Evolutionary conservation across 2,329 filamentous ascomycete genomes (phyloP).

Genomic region (Phyllosticta citrichinensis): DNA sequence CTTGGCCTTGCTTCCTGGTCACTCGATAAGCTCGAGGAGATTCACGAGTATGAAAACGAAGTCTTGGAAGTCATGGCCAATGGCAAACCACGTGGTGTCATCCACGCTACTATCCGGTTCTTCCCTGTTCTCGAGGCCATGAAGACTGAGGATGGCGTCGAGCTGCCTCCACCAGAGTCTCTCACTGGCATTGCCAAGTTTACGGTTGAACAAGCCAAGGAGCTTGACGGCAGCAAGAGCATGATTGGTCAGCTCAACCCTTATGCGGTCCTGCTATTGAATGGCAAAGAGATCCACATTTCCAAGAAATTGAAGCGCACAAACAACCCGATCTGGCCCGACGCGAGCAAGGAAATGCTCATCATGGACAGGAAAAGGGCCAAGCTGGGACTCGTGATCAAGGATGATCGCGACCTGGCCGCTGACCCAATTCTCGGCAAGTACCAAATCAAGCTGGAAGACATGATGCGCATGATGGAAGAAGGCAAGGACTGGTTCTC

Average conservation of each 20-base stretch:
- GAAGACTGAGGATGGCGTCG: conserved; percentile 64
- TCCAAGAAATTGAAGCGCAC: conserved; percentile 93
- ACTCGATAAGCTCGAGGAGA: conserved; percentile 69
- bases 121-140: conserved; percentile 78
- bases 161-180: conserved; percentile 73
- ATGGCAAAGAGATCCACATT: conserved; percentile 80
- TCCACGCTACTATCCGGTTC: conserved; percentile 80
- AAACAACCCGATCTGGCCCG: conserved; percentile 93
- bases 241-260: conserved; percentile 85
- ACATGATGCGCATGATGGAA: conserved; percentile 80
- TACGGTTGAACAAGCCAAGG: conserved; percentile 91
- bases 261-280: conserved; percentile 79
- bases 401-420: conserved; percentile 82
- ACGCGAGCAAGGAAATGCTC: conserved; percentile 85
- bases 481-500: conserved; percentile 97
- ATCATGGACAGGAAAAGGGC: conserved; percentile 89
- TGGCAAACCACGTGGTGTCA: conserved; percentile 70
- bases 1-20: conserved; percentile 78
- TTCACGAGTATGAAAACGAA: conserved; percentile 72
- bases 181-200: conserved; percentile 92
- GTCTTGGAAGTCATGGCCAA: conserved; percentile 74
- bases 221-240: conserved; percentile 86
- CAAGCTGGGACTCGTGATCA: conserved; percentile 83
- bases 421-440: conserved; percentile 78
- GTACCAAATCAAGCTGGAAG: conserved; percentile 91